These are phyloP conservation scores for Citrus hindsii DNA, from an alignment of 345 rosid species.

Conservation along the genomic window DNA sequence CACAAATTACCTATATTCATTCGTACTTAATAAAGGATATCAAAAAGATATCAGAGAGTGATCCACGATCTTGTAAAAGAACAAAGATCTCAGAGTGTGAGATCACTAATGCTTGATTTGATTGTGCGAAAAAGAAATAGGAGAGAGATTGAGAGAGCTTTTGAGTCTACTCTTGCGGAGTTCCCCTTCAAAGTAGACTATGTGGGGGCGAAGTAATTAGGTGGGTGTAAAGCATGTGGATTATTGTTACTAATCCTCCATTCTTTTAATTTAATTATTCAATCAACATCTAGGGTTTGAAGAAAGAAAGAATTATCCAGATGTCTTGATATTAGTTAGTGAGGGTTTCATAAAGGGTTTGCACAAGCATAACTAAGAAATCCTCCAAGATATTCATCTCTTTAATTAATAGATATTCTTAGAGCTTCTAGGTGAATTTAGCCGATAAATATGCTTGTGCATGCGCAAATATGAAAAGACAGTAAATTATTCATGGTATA, in stretches of 20 bases:
- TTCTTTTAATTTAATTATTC: background rate
- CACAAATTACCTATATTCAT: slow-evolving; percentile 1
- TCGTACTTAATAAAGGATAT: background rate
- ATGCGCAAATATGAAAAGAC: background rate
- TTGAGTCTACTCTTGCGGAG: slow-evolving; percentile 6
- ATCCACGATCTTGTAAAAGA: slow-evolving; percentile 1
- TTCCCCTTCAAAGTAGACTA: slow-evolving; percentile 17
- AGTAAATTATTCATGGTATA: background rate
- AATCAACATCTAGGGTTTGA: background rate
- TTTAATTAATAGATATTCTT: background rate
- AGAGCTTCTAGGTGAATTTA: slow-evolving; percentile 23
- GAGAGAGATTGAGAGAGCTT: background rate
- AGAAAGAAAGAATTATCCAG: background rate
- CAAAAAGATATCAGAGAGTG: background rate
- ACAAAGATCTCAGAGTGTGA: slow-evolving; percentile 6
- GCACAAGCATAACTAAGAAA: background rate
- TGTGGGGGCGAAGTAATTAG: background rate
- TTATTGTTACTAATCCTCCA: background rate
- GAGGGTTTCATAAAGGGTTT: background rate
- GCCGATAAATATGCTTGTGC: background rate
- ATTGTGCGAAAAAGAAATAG: background rate
- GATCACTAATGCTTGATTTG: slow-evolving; percentile 16
- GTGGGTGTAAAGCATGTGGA: background rate
- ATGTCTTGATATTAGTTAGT: background rate
- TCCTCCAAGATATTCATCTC: background rate